These are phyloP conservation scores for Aphanoascus verrucosus DNA, from an alignment of 2,329 filamentous ascomycete species.

Conservation along the genomic window DNA sequence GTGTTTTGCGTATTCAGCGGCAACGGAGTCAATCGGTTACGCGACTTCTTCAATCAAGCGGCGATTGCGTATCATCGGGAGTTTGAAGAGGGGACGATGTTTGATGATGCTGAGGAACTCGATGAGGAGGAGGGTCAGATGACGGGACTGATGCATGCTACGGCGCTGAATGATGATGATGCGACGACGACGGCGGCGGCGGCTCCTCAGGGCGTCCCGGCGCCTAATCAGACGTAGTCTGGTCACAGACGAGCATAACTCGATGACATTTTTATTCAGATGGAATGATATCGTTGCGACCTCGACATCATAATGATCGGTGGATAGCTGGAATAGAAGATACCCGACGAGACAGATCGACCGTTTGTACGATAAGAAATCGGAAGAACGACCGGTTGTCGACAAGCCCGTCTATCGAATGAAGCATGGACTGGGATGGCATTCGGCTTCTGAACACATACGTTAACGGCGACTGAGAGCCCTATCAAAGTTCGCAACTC, in stretches of 20 bases:
- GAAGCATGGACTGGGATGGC: no score
- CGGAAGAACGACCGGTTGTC: no score
- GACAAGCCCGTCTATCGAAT: no score
- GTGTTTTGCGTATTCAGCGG: slow-evolving; percentile 98
- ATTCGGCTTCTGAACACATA: no score
- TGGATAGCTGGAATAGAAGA: neutral
- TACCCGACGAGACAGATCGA: neutral
- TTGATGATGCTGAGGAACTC: slow-evolving; percentile 36
- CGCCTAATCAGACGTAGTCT: neutral
- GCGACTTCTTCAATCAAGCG: slow-evolving; percentile 59
- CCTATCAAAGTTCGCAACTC: no score
- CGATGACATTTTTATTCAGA: neutral
- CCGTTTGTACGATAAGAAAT: neutral
- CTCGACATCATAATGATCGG: neutral
- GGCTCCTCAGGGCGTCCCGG: neutral
- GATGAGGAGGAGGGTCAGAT: slow-evolving; percentile 36
- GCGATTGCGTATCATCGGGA: slow-evolving; percentile 23
- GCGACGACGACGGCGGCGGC: no score
- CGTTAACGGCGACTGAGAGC: no score
- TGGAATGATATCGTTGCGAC: neutral
- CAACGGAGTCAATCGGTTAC: slow-evolving; percentile 64
- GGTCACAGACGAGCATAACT: neutral
- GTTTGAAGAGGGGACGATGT: slow-evolving; percentile 32
- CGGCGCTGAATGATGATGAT: slow-evolving; percentile 34
- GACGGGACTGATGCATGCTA: slow-evolving; percentile 34